Evolutionary conservation across 2,329 filamentous ascomycete species (phyloP), one percentile per base, ranked within the genome.

Genomic region (Penicillium sp.): DNA sequence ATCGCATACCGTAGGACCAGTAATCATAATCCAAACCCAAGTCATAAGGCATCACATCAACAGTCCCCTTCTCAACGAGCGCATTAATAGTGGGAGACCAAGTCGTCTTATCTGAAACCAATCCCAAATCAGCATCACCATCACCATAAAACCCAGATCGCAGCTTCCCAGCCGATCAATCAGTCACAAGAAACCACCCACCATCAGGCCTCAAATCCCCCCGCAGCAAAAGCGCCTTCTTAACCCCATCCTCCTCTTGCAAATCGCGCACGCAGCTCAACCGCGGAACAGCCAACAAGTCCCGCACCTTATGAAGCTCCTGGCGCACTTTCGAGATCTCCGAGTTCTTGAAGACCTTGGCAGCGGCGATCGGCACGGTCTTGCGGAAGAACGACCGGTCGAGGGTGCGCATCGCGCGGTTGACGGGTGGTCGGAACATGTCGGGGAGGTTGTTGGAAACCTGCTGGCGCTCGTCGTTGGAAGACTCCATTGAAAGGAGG

Each of bases 311-410:
- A 27, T 84, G 78, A 29, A 97, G 79, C 44, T 84, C 80, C 65
- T 85, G 86, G 61, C 90, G 84, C 71, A 90, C 87, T 62, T 81
- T 83, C 24, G 88, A 83, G 55, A 98, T 91, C 66, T 91, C 85
- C 65, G 86, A 89, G 59, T 84, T 84, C 70, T 95, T 89, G 62
- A 85, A 84, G 45, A 98, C 81, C 37, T 89, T 85, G 7, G 92
- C 93, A 3, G 92, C 93, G 9, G 91, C 85, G 24, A 93, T 80
- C 24, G 88, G 87, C 54, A 96, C 78, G 1, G 82, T 90, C 73
- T 88, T 91, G 52, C 84, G 81, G 79, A 98, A 98, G 62, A 96
- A 87, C 16, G 88, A 83, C 64, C 90, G 87, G 78, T 99, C 93
- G 62, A 99, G 85, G 49, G 85, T 84, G 70, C 87, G 87, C 79